Percentiles rank a stretch among this genome's conserved stretches.
Evolutionary conservation across 306 rosid species (phyloP).

Genomic region (Cucumis cinereus): DNA sequence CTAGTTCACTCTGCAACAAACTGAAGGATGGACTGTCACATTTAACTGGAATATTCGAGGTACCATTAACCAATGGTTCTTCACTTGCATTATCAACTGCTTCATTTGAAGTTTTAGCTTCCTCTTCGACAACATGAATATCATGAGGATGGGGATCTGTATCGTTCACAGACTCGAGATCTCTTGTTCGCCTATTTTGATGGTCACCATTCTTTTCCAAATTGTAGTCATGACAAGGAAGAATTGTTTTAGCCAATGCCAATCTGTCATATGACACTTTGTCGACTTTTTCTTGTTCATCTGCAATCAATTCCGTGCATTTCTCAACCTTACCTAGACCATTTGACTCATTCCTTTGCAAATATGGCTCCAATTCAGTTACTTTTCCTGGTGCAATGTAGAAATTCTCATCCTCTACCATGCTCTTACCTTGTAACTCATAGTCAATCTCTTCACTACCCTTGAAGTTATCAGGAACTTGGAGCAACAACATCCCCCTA

Average conservation of each 20-base stretch:
- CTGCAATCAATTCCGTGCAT: neutral
- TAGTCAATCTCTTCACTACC: neutral
- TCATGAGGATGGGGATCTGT: conserved; percentile 17
- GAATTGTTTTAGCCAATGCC: neutral
- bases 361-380: neutral
- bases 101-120: conserved; percentile 2
- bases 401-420: conserved; percentile 7
- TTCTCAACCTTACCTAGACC: conserved; percentile 11
- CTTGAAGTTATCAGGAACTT: conserved; percentile 1
- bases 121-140: conserved; percentile 25
- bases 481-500: conserved; percentile 8
- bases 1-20: conserved; percentile 6
- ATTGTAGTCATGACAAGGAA: neutral
- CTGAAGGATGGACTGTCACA: conserved; percentile 8
- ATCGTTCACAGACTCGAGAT: neutral
- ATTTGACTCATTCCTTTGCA: neutral
- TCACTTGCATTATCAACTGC: conserved; percentile 8
- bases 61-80: neutral
- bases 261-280: neutral
- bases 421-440: conserved; percentile 13
- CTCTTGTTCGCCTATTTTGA: conserved; percentile 6
- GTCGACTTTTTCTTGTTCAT: conserved; percentile 5
- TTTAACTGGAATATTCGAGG: conserved; percentile 3
- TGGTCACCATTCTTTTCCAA: neutral
- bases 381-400: conserved; percentile 3